These are phyloP conservation scores for Herpetospermum pedunculosum DNA, from an alignment of 306 rosid species.

Conservation along the genomic window DNA sequence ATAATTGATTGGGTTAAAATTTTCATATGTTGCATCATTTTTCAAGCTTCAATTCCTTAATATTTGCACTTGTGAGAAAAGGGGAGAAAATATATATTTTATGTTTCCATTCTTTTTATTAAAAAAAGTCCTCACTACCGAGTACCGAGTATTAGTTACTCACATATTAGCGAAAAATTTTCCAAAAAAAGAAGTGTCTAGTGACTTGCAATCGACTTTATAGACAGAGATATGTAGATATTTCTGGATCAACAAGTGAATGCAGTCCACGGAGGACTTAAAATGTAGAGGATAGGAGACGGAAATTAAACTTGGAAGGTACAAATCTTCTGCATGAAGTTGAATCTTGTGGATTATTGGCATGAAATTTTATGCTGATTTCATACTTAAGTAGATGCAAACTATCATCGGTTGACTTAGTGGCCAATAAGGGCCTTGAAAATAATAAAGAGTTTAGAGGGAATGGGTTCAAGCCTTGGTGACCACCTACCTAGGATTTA, in stretches of 20 bases:
- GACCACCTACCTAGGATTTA: too few relatives aligned
- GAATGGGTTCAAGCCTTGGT: too few relatives aligned
- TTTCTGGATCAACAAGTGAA: not conserved
- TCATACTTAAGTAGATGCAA: not conserved
- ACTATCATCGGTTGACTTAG: too few relatives aligned
- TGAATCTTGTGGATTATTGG: not conserved
- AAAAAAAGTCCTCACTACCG: not conserved
- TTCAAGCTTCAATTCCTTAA: not conserved
- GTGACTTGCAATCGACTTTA: not conserved
- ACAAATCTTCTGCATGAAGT: not conserved
- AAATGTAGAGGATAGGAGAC: not conserved
- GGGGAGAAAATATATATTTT: not conserved
- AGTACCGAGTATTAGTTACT: not conserved
- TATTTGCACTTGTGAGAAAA: not conserved
- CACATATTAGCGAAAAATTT: not conserved
- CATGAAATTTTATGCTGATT: not conserved
- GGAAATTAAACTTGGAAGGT: not conserved
- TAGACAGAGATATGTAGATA: not conserved
- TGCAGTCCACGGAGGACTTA: not conserved
- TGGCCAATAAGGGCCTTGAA: too few relatives aligned
- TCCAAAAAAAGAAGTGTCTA: not conserved
- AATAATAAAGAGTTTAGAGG: too few relatives aligned
- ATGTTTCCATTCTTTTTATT: not conserved
- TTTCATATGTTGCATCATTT: not conserved
- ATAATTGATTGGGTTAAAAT: constrained; percentile 5